Percentiles rank a stretch among this genome's conserved stretches.
These are phyloP conservation scores for Xylaria telfairii DNA, from an alignment of 495 filamentous ascomycete species.

Conservation along the genomic window DNA sequence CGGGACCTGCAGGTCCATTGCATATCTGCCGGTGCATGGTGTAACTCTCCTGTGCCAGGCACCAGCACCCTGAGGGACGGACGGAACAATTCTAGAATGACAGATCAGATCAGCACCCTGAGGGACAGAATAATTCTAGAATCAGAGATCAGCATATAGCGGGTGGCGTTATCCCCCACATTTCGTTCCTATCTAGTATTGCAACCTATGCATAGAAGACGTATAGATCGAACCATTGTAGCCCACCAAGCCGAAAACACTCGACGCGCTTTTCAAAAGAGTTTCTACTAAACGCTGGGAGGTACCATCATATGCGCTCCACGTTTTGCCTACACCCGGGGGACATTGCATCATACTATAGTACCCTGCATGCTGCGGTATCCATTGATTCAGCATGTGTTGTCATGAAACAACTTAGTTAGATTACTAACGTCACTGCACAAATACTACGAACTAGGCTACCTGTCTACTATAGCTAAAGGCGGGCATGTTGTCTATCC, in stretches of 20 bases:
- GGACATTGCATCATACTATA: not conserved
- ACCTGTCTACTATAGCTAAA: not conserved
- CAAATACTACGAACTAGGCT: not conserved
- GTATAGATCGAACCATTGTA: not conserved
- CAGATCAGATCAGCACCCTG: not conserved
- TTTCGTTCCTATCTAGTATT: not conserved
- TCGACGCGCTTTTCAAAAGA: not conserved
- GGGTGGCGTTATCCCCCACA: not conserved
- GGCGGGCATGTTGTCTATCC: not conserved
- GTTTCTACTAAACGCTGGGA: not conserved
- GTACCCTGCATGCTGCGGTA: not conserved
- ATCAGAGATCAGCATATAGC: not conserved
- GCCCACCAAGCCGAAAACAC: not conserved
- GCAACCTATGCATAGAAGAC: too few relatives aligned
- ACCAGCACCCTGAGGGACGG: not conserved
- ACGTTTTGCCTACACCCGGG: not conserved
- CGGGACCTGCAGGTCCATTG: too few relatives aligned
- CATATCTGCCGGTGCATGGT: not conserved
- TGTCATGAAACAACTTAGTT: not conserved
- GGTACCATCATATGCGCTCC: not conserved
- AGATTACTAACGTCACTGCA: not conserved
- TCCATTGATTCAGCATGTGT: not conserved
- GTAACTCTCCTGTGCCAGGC: conserved; percentile 1
- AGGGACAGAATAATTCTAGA: conserved; percentile 9
- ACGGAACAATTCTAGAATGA: conserved; percentile 10